Base-by-base conservation (phyloP, 139 green algal species). In the Asterochloris sp. region DNA sequence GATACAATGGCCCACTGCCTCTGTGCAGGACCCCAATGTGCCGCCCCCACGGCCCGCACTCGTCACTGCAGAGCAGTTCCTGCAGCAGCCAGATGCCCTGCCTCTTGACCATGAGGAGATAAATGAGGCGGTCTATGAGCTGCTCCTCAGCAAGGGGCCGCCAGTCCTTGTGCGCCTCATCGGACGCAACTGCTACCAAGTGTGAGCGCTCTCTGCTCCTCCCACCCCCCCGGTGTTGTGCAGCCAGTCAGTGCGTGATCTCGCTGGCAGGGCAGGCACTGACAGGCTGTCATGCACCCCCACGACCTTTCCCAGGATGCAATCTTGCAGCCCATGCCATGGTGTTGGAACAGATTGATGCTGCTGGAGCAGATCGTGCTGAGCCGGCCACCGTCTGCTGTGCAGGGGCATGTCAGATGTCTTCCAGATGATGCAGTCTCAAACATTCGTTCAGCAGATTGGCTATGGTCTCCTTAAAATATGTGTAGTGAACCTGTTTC, bases 341-440 rank as follows among this genome's bases (percentile, higher is more conserved):
- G 69, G 1, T 9, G 69, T 76, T 24, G 16, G 8, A 19, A 19
- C 23, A 10, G n/a, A 28, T 38, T 76, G 9, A 19, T 19, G 19
- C n/a, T 28, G 23, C 23, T 54, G n/a, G 13, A 29, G 69, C 24
- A 54, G 1, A 15, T 10, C 26, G 69, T 76, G 24, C n/a, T 76
- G n/a, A 76, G 69, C 19, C 2, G 1, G 26, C n/a, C 8, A 38
- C 69, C 26, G 14, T 76, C 19, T 10, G 23, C 23, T 76, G 69
- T 77, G 78, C 82, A 91, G 87, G 21, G 84, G 82, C 27, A 83
- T 93, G 68, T 26, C 78, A 28, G 92, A 95, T 76, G n/a, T 94
- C n/a, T 90, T 89, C 62, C 83, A 90, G 24, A 86, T 96, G 84
- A 75, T 96, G 21, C 90, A 96, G 86, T 87, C 76, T 11, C 74